Conservation (phyloP, 768 basidiomycete species). For the Tulasnella sp. region DNA sequence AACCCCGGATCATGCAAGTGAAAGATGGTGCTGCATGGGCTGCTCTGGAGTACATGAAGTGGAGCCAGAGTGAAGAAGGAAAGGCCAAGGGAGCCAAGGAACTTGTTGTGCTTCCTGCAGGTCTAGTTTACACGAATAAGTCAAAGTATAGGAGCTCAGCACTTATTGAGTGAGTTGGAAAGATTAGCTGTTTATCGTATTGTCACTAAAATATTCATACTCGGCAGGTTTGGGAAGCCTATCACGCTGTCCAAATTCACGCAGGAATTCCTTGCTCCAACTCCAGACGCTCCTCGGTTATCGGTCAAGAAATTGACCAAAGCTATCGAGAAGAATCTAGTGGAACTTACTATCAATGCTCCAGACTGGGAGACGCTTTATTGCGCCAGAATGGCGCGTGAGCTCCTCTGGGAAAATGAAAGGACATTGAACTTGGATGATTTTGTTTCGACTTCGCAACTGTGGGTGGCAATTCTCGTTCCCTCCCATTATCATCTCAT, state of each 20-base stretch:
- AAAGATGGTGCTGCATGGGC: conserved; percentile 90
- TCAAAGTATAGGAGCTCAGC: conserved; percentile 87
- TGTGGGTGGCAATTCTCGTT: conserved; percentile 40
- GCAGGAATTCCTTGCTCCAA: conserved; percentile 58
- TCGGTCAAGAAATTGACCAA: conserved; percentile 82
- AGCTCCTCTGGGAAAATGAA: conserved; percentile 83
- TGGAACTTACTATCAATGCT: conserved; percentile 75
- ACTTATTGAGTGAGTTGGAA: conserved; percentile 34
- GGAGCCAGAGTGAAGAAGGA: conserved; percentile 46
- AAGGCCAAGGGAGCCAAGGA: conserved; percentile 28
- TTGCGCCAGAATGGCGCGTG: conserved; percentile 81
- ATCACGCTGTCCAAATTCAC: conserved; percentile 63
- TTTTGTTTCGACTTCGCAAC: conserved; percentile 76
- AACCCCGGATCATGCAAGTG: conserved; percentile 78
- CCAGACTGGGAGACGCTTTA: conserved; percentile 92
- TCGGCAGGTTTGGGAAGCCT: conserved; percentile 61
- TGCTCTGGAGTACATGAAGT: conserved; percentile 81
- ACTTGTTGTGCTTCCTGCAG: conserved; percentile 62
- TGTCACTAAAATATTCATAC: not conserved
- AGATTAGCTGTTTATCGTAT: conserved; percentile 20
- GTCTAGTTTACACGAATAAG: conserved; percentile 93
- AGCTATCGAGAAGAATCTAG: conserved; percentile 53
- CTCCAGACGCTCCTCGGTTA: conserved; percentile 53
- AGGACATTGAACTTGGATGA: conserved; percentile 64
- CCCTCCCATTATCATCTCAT: conserved; percentile 18